Conservation (phyloP, 2,329 filamentous ascomycete genomes). For the Lachnellula hyalina region DNA sequence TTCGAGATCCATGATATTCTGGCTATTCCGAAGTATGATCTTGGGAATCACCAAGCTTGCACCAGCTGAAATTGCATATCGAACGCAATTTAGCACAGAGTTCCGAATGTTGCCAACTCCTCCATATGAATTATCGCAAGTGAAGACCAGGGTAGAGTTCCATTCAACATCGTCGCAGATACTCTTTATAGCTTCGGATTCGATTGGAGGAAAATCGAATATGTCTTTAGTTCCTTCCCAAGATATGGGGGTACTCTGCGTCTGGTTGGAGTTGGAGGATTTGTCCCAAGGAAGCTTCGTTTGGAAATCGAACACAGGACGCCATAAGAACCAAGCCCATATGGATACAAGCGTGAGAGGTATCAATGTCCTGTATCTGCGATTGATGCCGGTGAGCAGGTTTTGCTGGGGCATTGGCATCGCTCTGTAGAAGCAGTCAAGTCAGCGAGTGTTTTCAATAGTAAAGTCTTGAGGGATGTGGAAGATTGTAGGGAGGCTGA, state of each 20-base stretch:
- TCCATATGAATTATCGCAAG: conserved; percentile 24
- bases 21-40: conserved; percentile 16
- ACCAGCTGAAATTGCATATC: conserved; percentile 25
- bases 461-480: no score
- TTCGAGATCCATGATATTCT: conserved; percentile 20
- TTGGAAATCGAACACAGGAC: no score
- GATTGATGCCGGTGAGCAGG: no score
- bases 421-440: no score
- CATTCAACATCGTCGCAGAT: conserved; percentile 23
- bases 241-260: not conserved
- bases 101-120: conserved; percentile 29
- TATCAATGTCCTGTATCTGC: no score
- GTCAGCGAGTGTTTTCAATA: no score
- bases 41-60: conserved; percentile 18
- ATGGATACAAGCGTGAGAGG: no score
- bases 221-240: conserved; percentile 6
- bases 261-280: no score
- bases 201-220: conserved; percentile 20
- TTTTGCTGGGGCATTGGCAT: no score
- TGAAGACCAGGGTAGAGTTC: conserved; percentile 23
- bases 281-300: no score
- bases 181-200: conserved; percentile 20
- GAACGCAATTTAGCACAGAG: conserved; percentile 24
- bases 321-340: no score
- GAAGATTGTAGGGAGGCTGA: no score